Conservation (phyloP, 441 rosid species). For the Euphorbia schlechtendalii region DNA sequence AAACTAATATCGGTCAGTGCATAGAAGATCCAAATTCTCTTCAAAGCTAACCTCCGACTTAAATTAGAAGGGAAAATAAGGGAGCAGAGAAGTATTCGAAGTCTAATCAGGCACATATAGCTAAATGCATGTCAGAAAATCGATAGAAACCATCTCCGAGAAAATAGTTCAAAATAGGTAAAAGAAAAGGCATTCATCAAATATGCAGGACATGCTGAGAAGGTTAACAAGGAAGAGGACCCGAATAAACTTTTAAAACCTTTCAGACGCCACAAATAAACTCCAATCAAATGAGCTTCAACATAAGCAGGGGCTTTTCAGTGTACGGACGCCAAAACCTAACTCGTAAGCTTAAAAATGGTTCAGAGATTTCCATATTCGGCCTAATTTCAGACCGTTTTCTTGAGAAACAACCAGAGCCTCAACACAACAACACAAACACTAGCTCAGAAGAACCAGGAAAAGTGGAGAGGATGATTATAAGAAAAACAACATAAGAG, state of each 20-base stretch:
- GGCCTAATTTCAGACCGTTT: neutral
- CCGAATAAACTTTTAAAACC: neutral
- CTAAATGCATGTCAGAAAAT: slow-evolving; percentile 2
- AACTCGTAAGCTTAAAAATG: neutral
- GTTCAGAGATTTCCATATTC: neutral
- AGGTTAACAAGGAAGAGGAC: slow-evolving; percentile 19
- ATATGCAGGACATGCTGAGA: slow-evolving; percentile 7
- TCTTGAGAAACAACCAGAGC: slow-evolving; percentile 23
- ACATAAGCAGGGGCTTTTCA: neutral
- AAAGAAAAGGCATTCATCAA: neutral
- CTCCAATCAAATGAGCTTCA: slow-evolving; percentile 2
- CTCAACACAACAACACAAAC: neutral
- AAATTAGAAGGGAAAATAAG: neutral
- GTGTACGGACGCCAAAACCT: slow-evolving; percentile 1
- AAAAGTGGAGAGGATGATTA: neutral
- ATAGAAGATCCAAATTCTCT: slow-evolving; percentile 14
- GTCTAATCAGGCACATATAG: slow-evolving; percentile 1
- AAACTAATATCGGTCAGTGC: neutral
- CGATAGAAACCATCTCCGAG: neutral
- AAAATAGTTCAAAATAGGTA: neutral
- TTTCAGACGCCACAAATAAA: neutral
- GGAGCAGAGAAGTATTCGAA: neutral
- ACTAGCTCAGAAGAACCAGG: neutral
- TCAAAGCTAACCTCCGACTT: neutral
- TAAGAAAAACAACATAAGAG: too few relatives aligned